Conservation (phyloP, 2,329 filamentous ascomycete genomes). For the Herpotrichia juniperi region DNA sequence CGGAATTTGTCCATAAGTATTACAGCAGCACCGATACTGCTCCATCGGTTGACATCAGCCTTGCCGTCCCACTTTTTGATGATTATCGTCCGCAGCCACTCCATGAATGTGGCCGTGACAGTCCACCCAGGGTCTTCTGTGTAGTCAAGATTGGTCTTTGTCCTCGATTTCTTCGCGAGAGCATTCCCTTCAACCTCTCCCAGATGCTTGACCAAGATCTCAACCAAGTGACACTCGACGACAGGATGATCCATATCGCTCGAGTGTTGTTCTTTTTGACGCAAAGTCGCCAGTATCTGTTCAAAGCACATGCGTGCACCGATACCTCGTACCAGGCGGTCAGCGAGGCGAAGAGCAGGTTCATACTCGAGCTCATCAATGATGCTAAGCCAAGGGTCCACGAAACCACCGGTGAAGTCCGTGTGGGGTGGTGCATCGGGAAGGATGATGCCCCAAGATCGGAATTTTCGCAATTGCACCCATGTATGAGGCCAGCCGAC, state of each 20-base stretch:
- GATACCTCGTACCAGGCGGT: constrained; percentile 56
- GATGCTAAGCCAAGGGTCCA: constrained; percentile 39
- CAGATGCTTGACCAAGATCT: constrained; percentile 32
- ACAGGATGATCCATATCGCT: not conserved
- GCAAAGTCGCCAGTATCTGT: constrained; percentile 50
- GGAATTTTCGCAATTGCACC: constrained; percentile 44
- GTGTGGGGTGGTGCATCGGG: constrained; percentile 22
- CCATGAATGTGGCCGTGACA: constrained; percentile 54
- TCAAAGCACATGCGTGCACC: constrained; percentile 56
- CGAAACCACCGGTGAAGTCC: constrained; percentile 26
- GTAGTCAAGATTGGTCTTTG: constrained; percentile 16
- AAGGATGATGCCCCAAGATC: constrained; percentile 44
- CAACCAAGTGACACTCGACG: constrained; percentile 12
- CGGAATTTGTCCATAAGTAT: constrained; percentile 75
- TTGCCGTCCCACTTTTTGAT: constrained; percentile 81
- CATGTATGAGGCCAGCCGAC: constrained; percentile 38
- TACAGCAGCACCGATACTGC: constrained; percentile 77
- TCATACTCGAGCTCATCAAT: constrained; percentile 58
- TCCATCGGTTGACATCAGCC: constrained; percentile 71
- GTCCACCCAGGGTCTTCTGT: constrained; percentile 43
- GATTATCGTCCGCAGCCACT: constrained; percentile 77
- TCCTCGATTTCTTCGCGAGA: constrained; percentile 24
- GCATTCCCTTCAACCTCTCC: constrained; percentile 27
- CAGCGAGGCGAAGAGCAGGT: constrained; percentile 56
- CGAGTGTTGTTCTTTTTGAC: not conserved